These are phyloP conservation scores for Populus nigra DNA, from an alignment of 345 rosid genomes.

Conservation along the genomic window DNA sequence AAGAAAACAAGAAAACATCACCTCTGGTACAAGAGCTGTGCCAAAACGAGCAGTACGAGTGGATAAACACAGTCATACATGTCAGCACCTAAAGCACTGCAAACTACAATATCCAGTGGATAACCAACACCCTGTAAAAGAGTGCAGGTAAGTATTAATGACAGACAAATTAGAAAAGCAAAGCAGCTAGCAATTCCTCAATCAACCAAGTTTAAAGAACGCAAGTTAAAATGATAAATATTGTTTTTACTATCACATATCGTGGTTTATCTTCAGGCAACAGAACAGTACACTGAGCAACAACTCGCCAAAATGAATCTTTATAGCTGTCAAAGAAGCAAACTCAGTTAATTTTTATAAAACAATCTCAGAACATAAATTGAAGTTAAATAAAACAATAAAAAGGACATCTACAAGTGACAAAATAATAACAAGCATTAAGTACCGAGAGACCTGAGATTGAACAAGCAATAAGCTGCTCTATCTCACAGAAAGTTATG, in stretches of 20 bases:
- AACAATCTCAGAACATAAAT: neutral
- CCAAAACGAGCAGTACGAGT: conserved; percentile 89
- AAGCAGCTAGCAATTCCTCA: neutral
- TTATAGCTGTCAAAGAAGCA: conserved; percentile 62
- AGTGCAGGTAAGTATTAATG: neutral
- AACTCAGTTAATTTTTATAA: conserved; percentile 20
- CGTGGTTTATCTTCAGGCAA: conserved; percentile 80
- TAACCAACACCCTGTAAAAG: conserved; percentile 72
- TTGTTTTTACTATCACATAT: conserved; percentile 62
- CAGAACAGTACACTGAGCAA: conserved; percentile 77
- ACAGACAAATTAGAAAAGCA: neutral
- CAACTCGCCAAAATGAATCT: conserved; percentile 86
- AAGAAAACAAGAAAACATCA: conserved; percentile 24
- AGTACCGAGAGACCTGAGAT: neutral
- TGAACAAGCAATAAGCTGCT: neutral
- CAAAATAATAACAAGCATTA: no score
- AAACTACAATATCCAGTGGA: conserved; percentile 77
- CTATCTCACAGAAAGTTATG: neutral
- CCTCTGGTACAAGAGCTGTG: conserved; percentile 78
- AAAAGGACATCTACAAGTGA: neutral
- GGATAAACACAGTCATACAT: conserved; percentile 79
- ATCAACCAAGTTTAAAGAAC: neutral
- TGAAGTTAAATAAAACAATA: neutral
- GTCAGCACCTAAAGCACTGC: conserved; percentile 87
- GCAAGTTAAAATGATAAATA: neutral